Evolutionary conservation across 1,139 yeast genomes (phyloP), one percentile per base, ranked within the genome.

Genomic region (Yamadazyma blattariae): DNA sequence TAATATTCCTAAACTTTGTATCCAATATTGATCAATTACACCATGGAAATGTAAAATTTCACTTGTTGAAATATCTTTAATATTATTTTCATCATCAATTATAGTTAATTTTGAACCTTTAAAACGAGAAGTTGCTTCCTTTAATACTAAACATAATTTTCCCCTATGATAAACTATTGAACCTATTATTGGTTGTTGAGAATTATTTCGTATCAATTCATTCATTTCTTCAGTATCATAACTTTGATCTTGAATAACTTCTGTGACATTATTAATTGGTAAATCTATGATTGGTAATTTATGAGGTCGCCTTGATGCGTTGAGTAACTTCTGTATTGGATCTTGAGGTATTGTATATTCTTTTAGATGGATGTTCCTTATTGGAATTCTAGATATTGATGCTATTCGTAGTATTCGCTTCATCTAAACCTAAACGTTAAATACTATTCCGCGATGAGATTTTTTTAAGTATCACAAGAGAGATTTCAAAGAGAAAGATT

Each of bases 81-180:
- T 38, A 17, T 54, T 57, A 39, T 67, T 67, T n/a, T 53, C 49
- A 5, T 46, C 32, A n/a, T 64, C 57, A 25, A 70, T 48, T 1
- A 68, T 63, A 14, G 53, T 29, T 22, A 62, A 27, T 36, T 55
- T 57, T 37, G 46, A 50, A 27, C 55, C 62, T 41, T 67, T 61
- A 41, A 70, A 70, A 20, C 49, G 52, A 11, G 71, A 53, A 25
- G 46, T 38, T 1, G 67, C 48, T 19, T 47, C 57, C 30, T 55
- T 44, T 2, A 69, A 21, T 2, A 70, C 73, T 1, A 67, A 41
- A 0, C 74, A 75, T 25, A 64, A 39, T 2, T 34, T 35, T 3
- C 42, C 35, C 3, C 42, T 34, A 37, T 56, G 59, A 39, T 65
- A 70, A 1, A 69, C 57, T 2, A 69, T 36, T 1, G 72, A 63